Evolutionary conservation across 345 rosid species (phyloP), one percentile per base, ranked within the genome.

Genomic region (Clausena lansium): DNA sequence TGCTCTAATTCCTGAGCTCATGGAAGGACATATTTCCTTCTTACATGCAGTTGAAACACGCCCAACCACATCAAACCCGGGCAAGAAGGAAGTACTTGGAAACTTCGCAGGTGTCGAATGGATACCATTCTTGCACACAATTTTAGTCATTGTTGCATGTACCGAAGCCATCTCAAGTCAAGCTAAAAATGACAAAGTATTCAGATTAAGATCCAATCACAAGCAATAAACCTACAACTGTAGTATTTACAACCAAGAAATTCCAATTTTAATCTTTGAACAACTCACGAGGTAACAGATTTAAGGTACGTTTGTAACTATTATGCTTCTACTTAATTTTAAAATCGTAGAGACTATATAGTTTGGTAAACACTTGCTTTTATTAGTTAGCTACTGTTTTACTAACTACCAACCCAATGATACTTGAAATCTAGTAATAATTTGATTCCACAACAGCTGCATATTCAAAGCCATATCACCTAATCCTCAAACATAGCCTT

Each of bases 91-190:
- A 19, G 90, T 72, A 68, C 81, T 79, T 0, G 89, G 92, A 77
- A 89, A 86, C 83, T 90, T 91, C 0, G 67, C 73, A 62, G 86
- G 66, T 36, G 91, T 63, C 52, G 88, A 85, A 79, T 86, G 88
- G 75, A 58, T 76, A 63, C 84, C 83, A 79, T 89, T 91, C 88
- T 90, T 88, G 85, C 89, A 79, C 24, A 86, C 87, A 39, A 87
- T 83, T 0, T 87, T 87, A 71, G 89, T 83, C 30, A 91, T 83
- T 17, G 85, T 71, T 61, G 92, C 74, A 79, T 89, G 91, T 39
- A 91, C 86, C 0, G 94, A 94, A 45, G 98, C 90, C 99, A 94
- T 97, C 70, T 83, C 78, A 67, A 61, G 9, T 58, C 59, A 13
- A 71, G 19, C 78, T 70, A 61, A 66, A 36, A 35, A 50, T 33